These are phyloP conservation scores for Salix dunnii DNA, from an alignment of 345 rosid genomes.

Conservation along the genomic window DNA sequence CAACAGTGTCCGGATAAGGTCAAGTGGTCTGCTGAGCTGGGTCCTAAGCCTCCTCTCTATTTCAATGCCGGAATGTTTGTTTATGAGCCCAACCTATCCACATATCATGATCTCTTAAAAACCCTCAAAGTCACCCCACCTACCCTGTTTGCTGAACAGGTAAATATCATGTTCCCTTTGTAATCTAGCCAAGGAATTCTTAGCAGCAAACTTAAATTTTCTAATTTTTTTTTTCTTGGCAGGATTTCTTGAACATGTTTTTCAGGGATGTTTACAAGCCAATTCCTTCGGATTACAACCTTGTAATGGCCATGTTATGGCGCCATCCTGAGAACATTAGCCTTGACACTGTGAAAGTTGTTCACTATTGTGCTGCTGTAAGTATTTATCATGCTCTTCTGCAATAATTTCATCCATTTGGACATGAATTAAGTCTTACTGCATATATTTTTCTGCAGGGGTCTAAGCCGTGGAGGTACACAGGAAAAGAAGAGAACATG, in stretches of 20 bases:
- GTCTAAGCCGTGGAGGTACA: constrained; percentile 92
- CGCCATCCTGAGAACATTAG: constrained; percentile 79
- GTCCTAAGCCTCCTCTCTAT: constrained; percentile 59
- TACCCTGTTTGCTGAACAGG: constrained; percentile 80
- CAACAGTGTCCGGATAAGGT: constrained; percentile 72
- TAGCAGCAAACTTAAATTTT: not conserved
- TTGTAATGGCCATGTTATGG: constrained; percentile 82
- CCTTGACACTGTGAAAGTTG: constrained; percentile 63
- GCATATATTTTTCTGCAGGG: constrained; percentile 32
- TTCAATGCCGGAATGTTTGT: constrained; percentile 87
- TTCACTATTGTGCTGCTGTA: constrained; percentile 88
- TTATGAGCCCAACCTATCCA: constrained; percentile 55
- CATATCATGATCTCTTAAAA: constrained; percentile 48
- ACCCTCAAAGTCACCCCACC: constrained; percentile 50
- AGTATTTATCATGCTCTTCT: constrained; percentile 15
- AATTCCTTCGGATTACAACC: constrained; percentile 63
- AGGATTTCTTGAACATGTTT: constrained; percentile 85
- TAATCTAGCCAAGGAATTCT: not conserved
- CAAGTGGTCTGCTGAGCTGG: constrained; percentile 59
- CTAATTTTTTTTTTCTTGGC: not conserved
- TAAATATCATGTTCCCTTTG: not conserved
- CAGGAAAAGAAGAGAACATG: constrained; percentile 78
- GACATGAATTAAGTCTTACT: not conserved
- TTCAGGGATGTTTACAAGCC: constrained; percentile 71
- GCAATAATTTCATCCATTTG: not conserved